Evolutionary conservation across 2,329 filamentous ascomycete species (phyloP).

Genomic region (Colletotrichum chrysophilum): DNA sequence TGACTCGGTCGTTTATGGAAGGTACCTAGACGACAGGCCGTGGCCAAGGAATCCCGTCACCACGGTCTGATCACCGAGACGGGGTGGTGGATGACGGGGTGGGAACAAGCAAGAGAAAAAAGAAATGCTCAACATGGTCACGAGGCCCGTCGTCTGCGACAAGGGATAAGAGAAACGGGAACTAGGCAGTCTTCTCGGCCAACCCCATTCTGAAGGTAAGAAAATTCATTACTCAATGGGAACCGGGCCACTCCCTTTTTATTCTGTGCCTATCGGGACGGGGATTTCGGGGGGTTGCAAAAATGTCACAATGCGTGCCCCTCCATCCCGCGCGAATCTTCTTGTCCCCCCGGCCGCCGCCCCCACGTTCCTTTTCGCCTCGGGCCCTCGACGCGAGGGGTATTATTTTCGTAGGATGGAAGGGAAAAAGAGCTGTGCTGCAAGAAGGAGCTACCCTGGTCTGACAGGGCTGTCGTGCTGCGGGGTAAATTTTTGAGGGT

Average conservation of each 20-base stretch:
- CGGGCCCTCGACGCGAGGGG: background rate
- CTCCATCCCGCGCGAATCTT: background rate
- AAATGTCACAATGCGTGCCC: background rate
- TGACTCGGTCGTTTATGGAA: slow-evolving; percentile 3
- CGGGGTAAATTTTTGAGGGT: background rate
- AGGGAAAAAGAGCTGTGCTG: background rate
- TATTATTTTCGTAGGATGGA: background rate
- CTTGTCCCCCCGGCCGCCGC: background rate
- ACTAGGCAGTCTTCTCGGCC: background rate
- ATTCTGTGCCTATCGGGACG: background rate
- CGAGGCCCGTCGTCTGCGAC: slow-evolving; percentile 4
- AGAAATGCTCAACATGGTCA: slow-evolving; percentile 2
- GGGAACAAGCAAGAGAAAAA: background rate
- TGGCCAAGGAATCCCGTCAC: background rate
- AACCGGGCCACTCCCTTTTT: background rate
- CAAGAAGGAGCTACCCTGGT: background rate
- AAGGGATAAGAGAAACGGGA: background rate
- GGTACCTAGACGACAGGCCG: background rate
- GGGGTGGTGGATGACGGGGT: background rate
- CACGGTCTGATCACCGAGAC: background rate
- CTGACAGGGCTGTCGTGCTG: background rate
- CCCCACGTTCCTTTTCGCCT: background rate
- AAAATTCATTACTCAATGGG: background rate
- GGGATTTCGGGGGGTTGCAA: background rate
- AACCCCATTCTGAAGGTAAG: background rate